Evolutionary conservation across 768 basidiomycete species (phyloP).

Genomic region (Tricholoma matsutake): DNA sequence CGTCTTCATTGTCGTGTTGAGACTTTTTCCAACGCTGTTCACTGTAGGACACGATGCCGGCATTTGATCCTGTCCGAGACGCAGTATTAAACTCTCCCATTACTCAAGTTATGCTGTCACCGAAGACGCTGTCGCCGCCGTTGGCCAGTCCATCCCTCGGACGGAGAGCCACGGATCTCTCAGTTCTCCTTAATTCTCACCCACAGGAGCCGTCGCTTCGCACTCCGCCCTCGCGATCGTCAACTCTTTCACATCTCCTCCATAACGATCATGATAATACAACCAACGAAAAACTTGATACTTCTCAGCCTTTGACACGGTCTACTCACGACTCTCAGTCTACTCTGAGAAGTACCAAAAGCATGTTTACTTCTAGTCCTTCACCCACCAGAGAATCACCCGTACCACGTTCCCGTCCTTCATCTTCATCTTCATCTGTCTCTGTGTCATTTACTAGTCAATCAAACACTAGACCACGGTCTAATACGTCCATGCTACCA

Average conservation of each 20-base stretch:
- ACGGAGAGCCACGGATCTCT: constrained; percentile 72
- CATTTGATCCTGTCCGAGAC: constrained; percentile 86
- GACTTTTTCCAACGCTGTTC: constrained; percentile 14
- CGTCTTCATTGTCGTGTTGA: constrained; percentile 16
- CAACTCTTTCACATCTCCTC: constrained; percentile 43
- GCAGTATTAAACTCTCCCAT: constrained; percentile 79
- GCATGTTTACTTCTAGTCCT: constrained; percentile 21
- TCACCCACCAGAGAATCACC: constrained; percentile 26
- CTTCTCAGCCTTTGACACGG: constrained; percentile 29
- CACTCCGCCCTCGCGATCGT: constrained; percentile 35
- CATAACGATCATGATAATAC: constrained; percentile 26
- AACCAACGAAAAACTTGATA: constrained; percentile 30
- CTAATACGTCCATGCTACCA: constrained; percentile 31
- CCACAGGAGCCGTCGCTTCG: constrained; percentile 26
- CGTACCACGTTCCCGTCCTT: constrained; percentile 30
- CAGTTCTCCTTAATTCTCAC: constrained; percentile 70
- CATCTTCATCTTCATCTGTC: constrained; percentile 33
- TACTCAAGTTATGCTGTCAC: constrained; percentile 35
- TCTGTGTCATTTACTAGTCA: constrained; percentile 17
- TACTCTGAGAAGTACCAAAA: constrained; percentile 14
- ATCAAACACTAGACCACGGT: constrained; percentile 15
- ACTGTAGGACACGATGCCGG: constrained; percentile 47
- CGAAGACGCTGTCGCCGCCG: constrained; percentile 31
- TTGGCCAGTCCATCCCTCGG: constrained; percentile 46
- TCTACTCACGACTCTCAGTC: constrained; percentile 15